These are phyloP conservation scores for Bertia moriformis DNA, from an alignment of 2,329 filamentous ascomycete species.

Conservation along the genomic window DNA sequence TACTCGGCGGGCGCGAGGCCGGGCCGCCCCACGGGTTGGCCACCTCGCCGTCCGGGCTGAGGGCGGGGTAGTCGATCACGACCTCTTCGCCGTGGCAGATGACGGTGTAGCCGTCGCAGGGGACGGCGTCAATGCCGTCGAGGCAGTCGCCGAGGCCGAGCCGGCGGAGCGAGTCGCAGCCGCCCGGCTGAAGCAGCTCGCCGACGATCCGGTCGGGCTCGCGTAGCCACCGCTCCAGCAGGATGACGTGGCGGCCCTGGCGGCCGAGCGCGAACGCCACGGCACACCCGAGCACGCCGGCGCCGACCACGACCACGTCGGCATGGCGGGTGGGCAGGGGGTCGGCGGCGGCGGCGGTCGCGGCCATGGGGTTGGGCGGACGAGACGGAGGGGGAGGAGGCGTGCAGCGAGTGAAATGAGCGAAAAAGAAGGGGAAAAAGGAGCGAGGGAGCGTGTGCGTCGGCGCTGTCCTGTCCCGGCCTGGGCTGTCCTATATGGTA, in stretches of 20 bases:
- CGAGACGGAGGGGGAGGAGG: constrained; percentile 4
- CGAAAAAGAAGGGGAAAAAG: too few relatives aligned
- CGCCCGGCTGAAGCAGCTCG: constrained; percentile 85
- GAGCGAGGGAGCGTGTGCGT: too few relatives aligned
- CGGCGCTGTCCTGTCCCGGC: too few relatives aligned
- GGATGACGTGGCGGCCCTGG: constrained; percentile 78
- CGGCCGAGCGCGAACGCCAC: constrained; percentile 71
- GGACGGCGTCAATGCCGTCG: constrained; percentile 75
- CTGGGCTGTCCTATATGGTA: too few relatives aligned
- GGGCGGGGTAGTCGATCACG: constrained; percentile 63
- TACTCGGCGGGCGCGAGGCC: constrained; percentile 13
- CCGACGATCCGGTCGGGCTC: constrained; percentile 93
- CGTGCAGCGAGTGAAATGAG: too few relatives aligned
- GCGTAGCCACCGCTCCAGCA: constrained; percentile 78
- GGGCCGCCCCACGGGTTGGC: constrained; percentile 7
- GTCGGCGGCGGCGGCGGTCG: constrained; percentile 17
- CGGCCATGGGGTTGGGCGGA: constrained; percentile 12
- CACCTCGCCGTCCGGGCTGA: constrained; percentile 30
- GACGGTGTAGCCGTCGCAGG: constrained; percentile 75
- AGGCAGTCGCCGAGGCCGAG: constrained; percentile 71
- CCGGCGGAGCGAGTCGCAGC: constrained; percentile 64
- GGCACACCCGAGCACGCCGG: constrained; percentile 78
- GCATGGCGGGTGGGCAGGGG: constrained; percentile 40
- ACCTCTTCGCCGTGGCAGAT: constrained; percentile 65
- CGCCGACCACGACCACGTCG: constrained; percentile 85